Evolutionary conservation across 495 filamentous ascomycete species (phyloP).

Genomic region (Neurospora sp.): DNA sequence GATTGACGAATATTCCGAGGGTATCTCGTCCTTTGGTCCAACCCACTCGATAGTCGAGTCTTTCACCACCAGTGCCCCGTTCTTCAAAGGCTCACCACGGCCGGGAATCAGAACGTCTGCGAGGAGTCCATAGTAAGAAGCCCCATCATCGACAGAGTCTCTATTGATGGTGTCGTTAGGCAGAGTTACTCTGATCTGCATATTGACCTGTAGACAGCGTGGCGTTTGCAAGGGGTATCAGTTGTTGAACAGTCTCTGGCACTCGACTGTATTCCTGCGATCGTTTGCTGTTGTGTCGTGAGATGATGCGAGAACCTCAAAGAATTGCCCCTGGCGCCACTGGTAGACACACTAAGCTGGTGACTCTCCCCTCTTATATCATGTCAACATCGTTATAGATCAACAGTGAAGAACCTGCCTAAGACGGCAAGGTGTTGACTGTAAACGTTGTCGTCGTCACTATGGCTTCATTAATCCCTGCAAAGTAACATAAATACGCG

Average conservation of each 20-base stretch:
- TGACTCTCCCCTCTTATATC: not conserved
- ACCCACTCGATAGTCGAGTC: slow-evolving; percentile 34
- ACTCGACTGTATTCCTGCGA: not conserved
- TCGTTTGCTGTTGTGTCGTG: not conserved
- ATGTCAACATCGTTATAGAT: not conserved
- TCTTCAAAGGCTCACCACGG: slow-evolving; percentile 25
- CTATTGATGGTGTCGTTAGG: not conserved
- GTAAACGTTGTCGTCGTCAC: not conserved
- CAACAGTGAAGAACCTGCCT: not conserved
- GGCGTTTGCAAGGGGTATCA: not conserved
- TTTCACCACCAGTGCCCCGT: slow-evolving; percentile 33
- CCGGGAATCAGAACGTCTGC: slow-evolving; percentile 37
- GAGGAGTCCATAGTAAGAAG: not conserved
- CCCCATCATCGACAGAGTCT: not conserved
- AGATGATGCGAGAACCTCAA: not conserved
- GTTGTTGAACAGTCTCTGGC: not conserved
- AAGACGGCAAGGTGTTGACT: not conserved
- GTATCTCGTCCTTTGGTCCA: slow-evolving; percentile 24
- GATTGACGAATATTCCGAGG: slow-evolving; percentile 21
- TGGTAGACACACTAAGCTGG: too few species aligned
- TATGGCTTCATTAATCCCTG: not conserved
- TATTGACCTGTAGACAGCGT: not conserved
- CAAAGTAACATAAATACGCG: not conserved
- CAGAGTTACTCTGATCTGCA: not conserved
- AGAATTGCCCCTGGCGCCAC: too few species aligned